Percentiles rank a stretch among this genome's conserved stretches.
Conservation (phyloP, 2,329 filamentous ascomycete genomes). For the Trichoderma sp. region DNA sequence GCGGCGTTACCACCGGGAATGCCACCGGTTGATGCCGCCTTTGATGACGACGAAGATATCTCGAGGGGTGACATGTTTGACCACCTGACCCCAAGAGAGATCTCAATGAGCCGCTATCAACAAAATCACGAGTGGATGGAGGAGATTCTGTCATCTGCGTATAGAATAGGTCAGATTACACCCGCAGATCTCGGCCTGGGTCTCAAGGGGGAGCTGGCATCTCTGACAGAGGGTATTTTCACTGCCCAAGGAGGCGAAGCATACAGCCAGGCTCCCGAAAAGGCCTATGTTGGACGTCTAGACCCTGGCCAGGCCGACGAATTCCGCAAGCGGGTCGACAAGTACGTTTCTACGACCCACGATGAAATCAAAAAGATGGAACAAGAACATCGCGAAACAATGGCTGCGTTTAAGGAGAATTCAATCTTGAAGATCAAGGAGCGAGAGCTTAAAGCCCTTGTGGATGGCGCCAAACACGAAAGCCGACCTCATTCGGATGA, state of each 20-base stretch:
- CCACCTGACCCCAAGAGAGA: constrained; percentile 83
- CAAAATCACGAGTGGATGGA: constrained; percentile 99
- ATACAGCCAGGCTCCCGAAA: constrained; percentile 51
- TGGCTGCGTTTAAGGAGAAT: constrained; percentile 74
- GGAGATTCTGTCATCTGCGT: constrained; percentile 89
- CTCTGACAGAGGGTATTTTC: constrained; percentile 83
- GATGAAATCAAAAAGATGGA: constrained; percentile 86
- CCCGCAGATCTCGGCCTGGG: constrained; percentile 88
- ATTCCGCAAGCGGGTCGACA: constrained; percentile 77
- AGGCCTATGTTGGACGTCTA: constrained; percentile 65
- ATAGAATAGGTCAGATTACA: constrained; percentile 80
- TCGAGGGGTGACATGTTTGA: constrained; percentile 89
- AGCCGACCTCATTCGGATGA: constrained; percentile 58
- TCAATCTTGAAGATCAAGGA: constrained; percentile 75
- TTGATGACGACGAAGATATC: constrained; percentile 90
- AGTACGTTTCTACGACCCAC: constrained; percentile 72
- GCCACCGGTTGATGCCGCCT: constrained; percentile 48
- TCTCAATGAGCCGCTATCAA: constrained; percentile 83
- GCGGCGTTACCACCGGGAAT: constrained; percentile 38
- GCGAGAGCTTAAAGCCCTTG: constrained; percentile 70
- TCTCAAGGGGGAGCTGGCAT: constrained; percentile 77
- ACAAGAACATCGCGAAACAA: constrained; percentile 72
- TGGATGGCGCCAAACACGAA: constrained; percentile 65
- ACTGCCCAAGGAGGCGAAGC: constrained; percentile 63
- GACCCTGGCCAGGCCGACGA: constrained; percentile 78